Conservation (phyloP, 768 basidiomycete species). For the Collybia nuda region DNA sequence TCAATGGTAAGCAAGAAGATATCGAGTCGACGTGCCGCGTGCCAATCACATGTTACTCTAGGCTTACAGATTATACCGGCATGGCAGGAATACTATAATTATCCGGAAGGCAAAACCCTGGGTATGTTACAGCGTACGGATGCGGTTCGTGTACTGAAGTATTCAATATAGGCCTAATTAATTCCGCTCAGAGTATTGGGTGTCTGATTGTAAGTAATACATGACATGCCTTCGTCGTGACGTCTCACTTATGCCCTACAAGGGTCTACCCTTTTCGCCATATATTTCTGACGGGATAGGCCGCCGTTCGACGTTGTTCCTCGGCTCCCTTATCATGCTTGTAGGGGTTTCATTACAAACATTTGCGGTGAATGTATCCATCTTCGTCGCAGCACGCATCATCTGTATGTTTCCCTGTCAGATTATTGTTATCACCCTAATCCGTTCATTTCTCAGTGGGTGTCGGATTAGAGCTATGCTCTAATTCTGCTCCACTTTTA, state of each 20-base stretch:
- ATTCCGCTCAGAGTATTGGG: slow-evolving; percentile 64
- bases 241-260: background rate
- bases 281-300: slow-evolving; percentile 60
- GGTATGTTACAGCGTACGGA: slow-evolving; percentile 28
- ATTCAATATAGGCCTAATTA: slow-evolving; percentile 53
- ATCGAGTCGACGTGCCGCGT: background rate
- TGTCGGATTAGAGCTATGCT: slow-evolving; percentile 58
- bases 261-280: slow-evolving; percentile 65
- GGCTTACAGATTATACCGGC: slow-evolving; percentile 68
- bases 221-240: background rate
- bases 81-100: slow-evolving; percentile 56
- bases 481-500: slow-evolving; percentile 62
- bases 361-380: slow-evolving; percentile 39
- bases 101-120: slow-evolving; percentile 50
- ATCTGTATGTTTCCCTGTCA: slow-evolving; percentile 37
- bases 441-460: slow-evolving; percentile 44
- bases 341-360: slow-evolving; percentile 60
- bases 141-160: background rate
- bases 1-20: slow-evolving; percentile 39
- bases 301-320: slow-evolving; percentile 55
- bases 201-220: slow-evolving; percentile 39
- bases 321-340: slow-evolving; percentile 64
- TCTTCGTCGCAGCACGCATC: slow-evolving; percentile 59
- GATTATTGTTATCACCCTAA: background rate
- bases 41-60: slow-evolving; percentile 23